A percentile compares a stretch with the other conserved stretches of the same genome.
Conservation (phyloP, 2,329 filamentous ascomycete species). For the Bipolaris zeicola region DNA sequence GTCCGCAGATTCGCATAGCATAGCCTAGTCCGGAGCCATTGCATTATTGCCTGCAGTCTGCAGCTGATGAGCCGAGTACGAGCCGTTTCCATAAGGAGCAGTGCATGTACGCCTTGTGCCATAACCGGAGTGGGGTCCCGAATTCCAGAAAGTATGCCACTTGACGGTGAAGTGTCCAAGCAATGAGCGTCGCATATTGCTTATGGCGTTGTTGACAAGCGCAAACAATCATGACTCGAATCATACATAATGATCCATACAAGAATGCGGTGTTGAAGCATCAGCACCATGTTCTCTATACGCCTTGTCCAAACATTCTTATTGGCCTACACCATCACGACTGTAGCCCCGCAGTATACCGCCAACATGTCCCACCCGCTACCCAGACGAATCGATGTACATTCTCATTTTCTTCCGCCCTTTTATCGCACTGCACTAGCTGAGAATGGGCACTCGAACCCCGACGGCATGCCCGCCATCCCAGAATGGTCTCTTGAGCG, state of each 20-base stretch:
- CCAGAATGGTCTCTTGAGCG: slow-evolving; percentile 53
- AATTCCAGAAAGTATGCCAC: background rate
- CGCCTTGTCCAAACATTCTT: background rate
- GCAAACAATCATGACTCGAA: too few species aligned
- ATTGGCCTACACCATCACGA: background rate
- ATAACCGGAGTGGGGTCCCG: slow-evolving; percentile 10
- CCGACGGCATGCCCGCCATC: slow-evolving; percentile 58
- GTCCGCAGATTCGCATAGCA: background rate
- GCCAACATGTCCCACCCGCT: slow-evolving; percentile 28
- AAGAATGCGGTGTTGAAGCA: background rate
- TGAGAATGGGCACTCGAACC: slow-evolving; percentile 50
- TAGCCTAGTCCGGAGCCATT: background rate
- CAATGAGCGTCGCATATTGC: background rate
- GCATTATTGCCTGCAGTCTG: background rate
- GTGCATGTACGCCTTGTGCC: background rate
- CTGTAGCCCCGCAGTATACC: background rate
- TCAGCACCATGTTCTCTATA: background rate
- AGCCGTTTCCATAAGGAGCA: background rate
- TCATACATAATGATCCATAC: background rate
- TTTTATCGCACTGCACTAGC: slow-evolving; percentile 51
- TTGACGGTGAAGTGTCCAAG: background rate
- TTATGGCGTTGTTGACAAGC: background rate
- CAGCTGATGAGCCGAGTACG: background rate
- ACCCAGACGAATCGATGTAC: slow-evolving; percentile 53
- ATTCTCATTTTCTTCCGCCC: slow-evolving; percentile 55